Evolutionary conservation across 108 stramenopile species (phyloP).

Genomic region (Pelagomonas calceolata): DNA sequence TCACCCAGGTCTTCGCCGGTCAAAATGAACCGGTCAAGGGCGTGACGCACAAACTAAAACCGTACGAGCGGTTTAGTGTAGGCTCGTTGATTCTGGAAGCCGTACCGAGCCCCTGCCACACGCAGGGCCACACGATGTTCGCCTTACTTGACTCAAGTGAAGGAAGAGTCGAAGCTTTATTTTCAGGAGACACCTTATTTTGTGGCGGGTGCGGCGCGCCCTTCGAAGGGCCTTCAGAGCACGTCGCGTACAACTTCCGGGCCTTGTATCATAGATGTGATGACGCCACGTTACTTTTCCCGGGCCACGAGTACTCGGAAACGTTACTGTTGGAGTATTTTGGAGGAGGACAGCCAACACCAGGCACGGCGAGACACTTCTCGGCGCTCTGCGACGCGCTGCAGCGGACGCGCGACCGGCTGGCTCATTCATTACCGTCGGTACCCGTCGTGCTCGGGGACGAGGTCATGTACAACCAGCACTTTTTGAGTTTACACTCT

Average conservation of each 20-base stretch:
- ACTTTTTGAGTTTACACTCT: background rate
- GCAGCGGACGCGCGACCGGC: background rate
- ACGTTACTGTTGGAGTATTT: background rate
- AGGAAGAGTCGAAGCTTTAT: background rate
- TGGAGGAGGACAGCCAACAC: background rate
- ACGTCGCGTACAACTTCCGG: background rate
- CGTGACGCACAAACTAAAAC: background rate
- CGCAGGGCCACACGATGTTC: background rate
- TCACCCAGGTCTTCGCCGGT: background rate
- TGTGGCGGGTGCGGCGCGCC: background rate
- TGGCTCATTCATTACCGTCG: background rate
- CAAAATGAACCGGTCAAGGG: background rate
- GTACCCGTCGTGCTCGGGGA: background rate
- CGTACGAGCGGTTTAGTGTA: background rate
- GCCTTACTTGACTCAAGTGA: background rate
- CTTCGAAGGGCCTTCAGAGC: background rate
- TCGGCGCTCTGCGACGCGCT: background rate
- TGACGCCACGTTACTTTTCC: background rate
- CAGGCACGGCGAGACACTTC: background rate
- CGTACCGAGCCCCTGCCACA: background rate
- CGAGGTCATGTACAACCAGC: background rate
- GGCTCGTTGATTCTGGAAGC: background rate
- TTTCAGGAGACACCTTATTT: background rate
- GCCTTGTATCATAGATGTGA: background rate
- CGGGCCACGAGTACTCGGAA: conserved; percentile 1